Conservation (phyloP, 169 alveolate genomes). For the Plasmodium vivax region DNA sequence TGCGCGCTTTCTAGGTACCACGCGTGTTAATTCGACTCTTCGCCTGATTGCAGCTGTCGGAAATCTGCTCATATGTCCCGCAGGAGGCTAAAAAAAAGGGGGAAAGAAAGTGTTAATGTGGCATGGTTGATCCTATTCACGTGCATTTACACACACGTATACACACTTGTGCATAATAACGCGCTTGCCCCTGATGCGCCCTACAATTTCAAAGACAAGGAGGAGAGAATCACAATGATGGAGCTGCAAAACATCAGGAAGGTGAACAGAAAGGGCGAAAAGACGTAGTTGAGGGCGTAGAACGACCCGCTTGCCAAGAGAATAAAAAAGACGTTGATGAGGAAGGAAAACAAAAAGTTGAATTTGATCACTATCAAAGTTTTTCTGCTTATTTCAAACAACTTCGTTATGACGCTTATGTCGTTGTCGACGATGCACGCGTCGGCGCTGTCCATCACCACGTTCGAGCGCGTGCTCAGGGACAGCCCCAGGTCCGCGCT, state of each 20-base stretch:
- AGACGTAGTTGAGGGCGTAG: slow-evolving; percentile 51
- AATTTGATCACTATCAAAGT: slow-evolving; percentile 57
- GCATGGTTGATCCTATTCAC: neutral
- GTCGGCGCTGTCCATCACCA: slow-evolving; percentile 73
- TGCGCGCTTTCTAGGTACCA: neutral
- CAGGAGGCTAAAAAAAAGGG: slow-evolving; percentile 15
- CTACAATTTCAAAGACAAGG: slow-evolving; percentile 64
- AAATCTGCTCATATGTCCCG: slow-evolving; percentile 14
- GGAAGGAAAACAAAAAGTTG: slow-evolving; percentile 64
- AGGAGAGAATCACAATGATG: slow-evolving; percentile 45
- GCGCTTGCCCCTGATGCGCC: neutral
- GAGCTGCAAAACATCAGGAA: slow-evolving; percentile 73
- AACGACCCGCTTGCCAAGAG: slow-evolving; percentile 74
- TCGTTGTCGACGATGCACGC: slow-evolving; percentile 70
- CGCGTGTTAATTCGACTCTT: neutral
- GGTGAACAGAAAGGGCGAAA: slow-evolving; percentile 64
- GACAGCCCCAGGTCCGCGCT: slow-evolving; percentile 70
- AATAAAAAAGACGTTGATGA: slow-evolving; percentile 61
- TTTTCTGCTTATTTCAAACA: slow-evolving; percentile 67
- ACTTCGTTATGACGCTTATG: slow-evolving; percentile 55
- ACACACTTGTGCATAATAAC: neutral
- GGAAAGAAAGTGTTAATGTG: neutral
- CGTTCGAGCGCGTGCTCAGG: slow-evolving; percentile 59
- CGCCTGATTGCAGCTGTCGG: neutral
- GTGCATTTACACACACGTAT: neutral